Evolutionary conservation across 2,329 filamentous ascomycete genomes (phyloP), one percentile per base, ranked within the genome.

Genomic region (Arthrinium phaeospermum): DNA sequence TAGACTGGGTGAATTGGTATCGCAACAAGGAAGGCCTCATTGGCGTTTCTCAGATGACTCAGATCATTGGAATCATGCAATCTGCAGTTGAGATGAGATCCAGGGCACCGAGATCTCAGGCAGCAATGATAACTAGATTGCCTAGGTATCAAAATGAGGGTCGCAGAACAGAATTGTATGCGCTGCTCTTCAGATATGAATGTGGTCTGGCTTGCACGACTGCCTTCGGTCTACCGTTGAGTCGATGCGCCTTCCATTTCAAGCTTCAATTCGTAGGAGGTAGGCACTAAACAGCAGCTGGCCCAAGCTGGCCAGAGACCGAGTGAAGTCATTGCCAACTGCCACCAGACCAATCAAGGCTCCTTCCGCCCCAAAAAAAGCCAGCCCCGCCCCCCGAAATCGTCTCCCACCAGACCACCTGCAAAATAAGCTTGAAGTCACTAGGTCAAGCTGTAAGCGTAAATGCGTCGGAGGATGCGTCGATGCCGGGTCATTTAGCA

Each of bases 21-120:
- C 30, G 57, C 34, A 64, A 41, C 19, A 64, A 24, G 22, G 34
- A n/a, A 14, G 8, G 57, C 57, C 34, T 64, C 57, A 64, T 64
- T 4, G 57, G 57, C 57, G 41, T 64, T 64, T 41, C 30, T 24
- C 19, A 37, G 57, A 41, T 64, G 57, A 64, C 57, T 64, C 57
- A 64, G 57, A 41, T 41, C 57, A 64, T 64, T 24, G 57, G 57
- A 41, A 10, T 64, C 57, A 64, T 37, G 19, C 30, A 34, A 24
- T 24, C 24, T 12, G 57, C 30, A 30, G 13, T 34, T n/a, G 30
- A n/a, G 22, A 41, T 7, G 57, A 41, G 19, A 64, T 6, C 34
- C 34, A 30, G 57, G n/a, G 22, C 30, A 37, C 22, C 57, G 13
- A 22, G 34, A 41, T 24, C 10, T n/a, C 57, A 64, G 34, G 12